Evolutionary conservation across 192 early-diverging fungal genomes (phyloP).

Genomic region (Coemansia sp.): DNA sequence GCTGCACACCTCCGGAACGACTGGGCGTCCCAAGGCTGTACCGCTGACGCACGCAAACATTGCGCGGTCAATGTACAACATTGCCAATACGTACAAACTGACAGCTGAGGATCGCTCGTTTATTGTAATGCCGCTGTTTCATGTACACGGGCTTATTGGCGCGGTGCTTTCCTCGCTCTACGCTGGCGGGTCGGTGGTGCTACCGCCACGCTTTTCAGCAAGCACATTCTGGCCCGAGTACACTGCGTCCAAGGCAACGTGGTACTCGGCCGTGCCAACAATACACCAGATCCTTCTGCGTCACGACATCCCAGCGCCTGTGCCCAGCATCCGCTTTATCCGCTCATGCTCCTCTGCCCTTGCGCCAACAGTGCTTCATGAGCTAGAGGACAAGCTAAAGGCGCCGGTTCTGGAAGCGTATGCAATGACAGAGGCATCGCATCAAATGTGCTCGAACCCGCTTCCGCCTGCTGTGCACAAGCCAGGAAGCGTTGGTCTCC

Average conservation of each 20-base stretch:
- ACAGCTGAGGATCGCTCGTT: slow-evolving; percentile 61
- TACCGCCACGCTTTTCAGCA: slow-evolving; percentile 74
- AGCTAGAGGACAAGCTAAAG: slow-evolving; percentile 64
- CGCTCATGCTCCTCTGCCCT: slow-evolving; percentile 78
- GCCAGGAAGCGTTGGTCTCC: slow-evolving; percentile 77
- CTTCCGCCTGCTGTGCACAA: slow-evolving; percentile 69
- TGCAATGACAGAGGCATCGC: slow-evolving; percentile 87
- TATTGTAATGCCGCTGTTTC: slow-evolving; percentile 86
- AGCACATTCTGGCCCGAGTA: slow-evolving; percentile 77
- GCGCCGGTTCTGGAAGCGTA: slow-evolving; percentile 83
- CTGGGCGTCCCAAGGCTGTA: slow-evolving; percentile 77
- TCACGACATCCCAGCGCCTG: slow-evolving; percentile 24
- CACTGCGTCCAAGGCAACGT: slow-evolving; percentile 58
- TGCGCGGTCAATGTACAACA: slow-evolving; percentile 72
- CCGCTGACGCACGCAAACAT: slow-evolving; percentile 81
- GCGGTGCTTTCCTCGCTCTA: slow-evolving; percentile 69
- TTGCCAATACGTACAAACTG: slow-evolving; percentile 68
- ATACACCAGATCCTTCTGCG: slow-evolving; percentile 82
- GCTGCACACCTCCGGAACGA: slow-evolving; percentile 82
- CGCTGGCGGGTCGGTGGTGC: slow-evolving; percentile 66
- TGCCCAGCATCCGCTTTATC: slow-evolving; percentile 70
- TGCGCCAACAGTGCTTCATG: slow-evolving; percentile 66
- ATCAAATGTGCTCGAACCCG: slow-evolving; percentile 85
- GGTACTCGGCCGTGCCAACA: slow-evolving; percentile 81
- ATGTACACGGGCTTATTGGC: slow-evolving; percentile 83